A percentile compares a stretch with the other conserved stretches of the same genome.
These are phyloP conservation scores for Chaetomium cochliodes DNA, from an alignment of 495 filamentous ascomycete species.

Conservation along the genomic window DNA sequence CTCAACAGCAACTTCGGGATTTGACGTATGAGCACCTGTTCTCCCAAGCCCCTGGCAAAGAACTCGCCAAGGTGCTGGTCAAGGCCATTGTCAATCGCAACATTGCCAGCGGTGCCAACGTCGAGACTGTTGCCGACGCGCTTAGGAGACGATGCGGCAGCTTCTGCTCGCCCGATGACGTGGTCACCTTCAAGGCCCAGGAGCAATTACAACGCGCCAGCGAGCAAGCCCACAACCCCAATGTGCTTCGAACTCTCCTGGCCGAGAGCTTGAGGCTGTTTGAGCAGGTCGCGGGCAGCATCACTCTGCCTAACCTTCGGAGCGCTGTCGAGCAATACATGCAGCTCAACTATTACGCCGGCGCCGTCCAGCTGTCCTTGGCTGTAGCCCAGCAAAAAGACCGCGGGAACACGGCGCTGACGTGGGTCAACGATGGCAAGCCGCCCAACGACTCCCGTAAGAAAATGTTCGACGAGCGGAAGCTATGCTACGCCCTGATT, in stretches of 20 bases:
- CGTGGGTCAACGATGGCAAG: constrained; percentile 62
- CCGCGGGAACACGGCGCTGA: constrained; percentile 74
- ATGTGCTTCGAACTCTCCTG: constrained; percentile 73
- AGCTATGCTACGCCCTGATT: constrained; percentile 78
- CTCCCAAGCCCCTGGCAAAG: constrained; percentile 70
- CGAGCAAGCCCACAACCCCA: constrained; percentile 71
- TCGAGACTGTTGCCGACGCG: constrained; percentile 94
- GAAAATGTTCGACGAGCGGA: constrained; percentile 64
- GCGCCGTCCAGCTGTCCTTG: constrained; percentile 86
- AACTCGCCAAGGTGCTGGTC: constrained; percentile 92
- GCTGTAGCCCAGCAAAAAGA: constrained; percentile 78
- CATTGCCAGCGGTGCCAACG: constrained; percentile 91
- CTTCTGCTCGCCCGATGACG: constrained; percentile 96
- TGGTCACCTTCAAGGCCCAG: constrained; percentile 96
- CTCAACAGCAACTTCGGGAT: constrained; percentile 64
- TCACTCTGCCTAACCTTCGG: constrained; percentile 77
- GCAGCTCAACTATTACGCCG: constrained; percentile 82
- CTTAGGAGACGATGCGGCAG: constrained; percentile 85
- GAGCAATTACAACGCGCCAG: constrained; percentile 85
- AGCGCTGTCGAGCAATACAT: constrained; percentile 76
- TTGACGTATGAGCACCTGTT: constrained; percentile 88
- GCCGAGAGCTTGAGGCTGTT: constrained; percentile 88
- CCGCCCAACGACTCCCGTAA: constrained; percentile 63
- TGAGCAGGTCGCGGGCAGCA: constrained; percentile 74
- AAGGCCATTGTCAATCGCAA: constrained; percentile 98